Conservation (phyloP, 2,329 filamentous ascomycete genomes). For the Fusarium siculi region DNA sequence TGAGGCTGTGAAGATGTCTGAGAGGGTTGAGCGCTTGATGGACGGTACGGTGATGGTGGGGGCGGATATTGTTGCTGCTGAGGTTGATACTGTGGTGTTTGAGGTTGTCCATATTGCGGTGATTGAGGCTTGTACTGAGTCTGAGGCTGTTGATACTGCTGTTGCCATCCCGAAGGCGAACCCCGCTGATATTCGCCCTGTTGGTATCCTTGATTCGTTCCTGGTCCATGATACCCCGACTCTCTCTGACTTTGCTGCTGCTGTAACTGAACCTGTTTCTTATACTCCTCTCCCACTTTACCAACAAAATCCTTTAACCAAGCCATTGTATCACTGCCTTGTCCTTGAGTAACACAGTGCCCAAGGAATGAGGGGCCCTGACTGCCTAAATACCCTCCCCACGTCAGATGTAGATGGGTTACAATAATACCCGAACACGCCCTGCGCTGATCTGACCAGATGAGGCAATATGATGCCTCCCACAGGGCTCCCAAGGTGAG, state of each 20-base stretch:
- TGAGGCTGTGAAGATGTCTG: background rate
- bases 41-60: background rate
- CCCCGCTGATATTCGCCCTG: background rate
- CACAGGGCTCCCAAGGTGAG: background rate
- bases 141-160: constrained; percentile 16
- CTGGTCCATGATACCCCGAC: background rate
- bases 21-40: background rate
- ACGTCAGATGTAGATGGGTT: background rate
- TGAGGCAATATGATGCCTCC: background rate
- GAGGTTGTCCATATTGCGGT: constrained; percentile 1
- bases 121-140: constrained; percentile 8
- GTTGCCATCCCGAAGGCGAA: constrained; percentile 7
- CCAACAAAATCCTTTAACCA: constrained; percentile 37
- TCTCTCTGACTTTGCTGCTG: background rate
- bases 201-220: constrained; percentile 2
- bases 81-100: constrained; percentile 6
- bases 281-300: constrained; percentile 40
- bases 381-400: constrained; percentile 16
- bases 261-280: constrained; percentile 24
- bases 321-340: constrained; percentile 24
- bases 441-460: background rate
- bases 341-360: background rate
- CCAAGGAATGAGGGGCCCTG: background rate
- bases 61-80: constrained; percentile 10
- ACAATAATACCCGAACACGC: background rate